Conservation (phyloP, 2,329 filamentous ascomycete genomes). For the Leptographium procerum region DNA sequence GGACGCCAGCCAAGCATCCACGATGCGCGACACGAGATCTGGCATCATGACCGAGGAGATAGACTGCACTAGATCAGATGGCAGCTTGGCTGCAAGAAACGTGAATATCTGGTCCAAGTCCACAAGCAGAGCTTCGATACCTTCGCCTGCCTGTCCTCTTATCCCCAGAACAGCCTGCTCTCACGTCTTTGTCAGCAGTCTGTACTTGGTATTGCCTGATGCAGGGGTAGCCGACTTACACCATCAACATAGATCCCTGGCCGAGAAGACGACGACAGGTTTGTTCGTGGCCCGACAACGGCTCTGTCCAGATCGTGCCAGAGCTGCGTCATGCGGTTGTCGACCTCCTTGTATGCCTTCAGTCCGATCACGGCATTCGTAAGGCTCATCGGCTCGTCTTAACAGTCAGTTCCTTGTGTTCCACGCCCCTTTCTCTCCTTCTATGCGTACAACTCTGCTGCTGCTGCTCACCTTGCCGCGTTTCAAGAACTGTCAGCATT, state of each 20-base stretch:
- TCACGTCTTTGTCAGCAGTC: background rate
- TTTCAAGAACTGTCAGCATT: slow-evolving; percentile 44
- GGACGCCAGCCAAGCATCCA: slow-evolving; percentile 62
- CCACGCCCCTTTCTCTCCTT: too few species aligned
- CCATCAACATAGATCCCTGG: slow-evolving; percentile 30
- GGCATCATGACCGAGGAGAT: slow-evolving; percentile 63
- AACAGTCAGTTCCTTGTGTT: background rate
- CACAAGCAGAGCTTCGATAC: slow-evolving; percentile 37
- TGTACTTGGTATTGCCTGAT: background rate
- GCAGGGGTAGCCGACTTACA: slow-evolving; percentile 16
- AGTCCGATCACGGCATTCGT: slow-evolving; percentile 43
- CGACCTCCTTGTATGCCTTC: slow-evolving; percentile 48
- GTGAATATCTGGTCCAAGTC: slow-evolving; percentile 41
- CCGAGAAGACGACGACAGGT: slow-evolving; percentile 22
- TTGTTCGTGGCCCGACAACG: slow-evolving; percentile 49
- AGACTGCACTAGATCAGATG: slow-evolving; percentile 41
- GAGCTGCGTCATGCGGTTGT: slow-evolving; percentile 46
- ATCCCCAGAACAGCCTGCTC: slow-evolving; percentile 32
- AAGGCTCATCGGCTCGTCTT: slow-evolving; percentile 41
- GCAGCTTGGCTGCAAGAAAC: slow-evolving; percentile 41
- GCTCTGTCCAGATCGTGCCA: slow-evolving; percentile 52
- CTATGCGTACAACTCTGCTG: too few species aligned
- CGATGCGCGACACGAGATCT: slow-evolving; percentile 54
- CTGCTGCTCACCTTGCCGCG: slow-evolving; percentile 33
- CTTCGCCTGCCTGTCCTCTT: slow-evolving; percentile 29